Evolutionary conservation across 176 grass and related monocot genomes (phyloP).

Genomic region (Oryza nivara): DNA sequence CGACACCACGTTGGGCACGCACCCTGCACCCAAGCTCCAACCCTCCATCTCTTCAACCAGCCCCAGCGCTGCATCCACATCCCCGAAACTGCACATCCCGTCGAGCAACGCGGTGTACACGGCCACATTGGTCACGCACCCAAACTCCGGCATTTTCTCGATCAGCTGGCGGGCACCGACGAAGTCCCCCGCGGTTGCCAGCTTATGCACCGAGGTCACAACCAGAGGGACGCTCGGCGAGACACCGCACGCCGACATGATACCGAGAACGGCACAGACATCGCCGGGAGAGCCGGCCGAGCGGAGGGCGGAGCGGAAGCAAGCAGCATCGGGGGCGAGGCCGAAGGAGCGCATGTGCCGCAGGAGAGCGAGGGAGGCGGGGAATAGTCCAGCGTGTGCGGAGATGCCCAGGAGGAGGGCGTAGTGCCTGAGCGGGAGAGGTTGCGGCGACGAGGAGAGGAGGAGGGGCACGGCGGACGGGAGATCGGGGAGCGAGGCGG

Average conservation of each 20-base stretch:
- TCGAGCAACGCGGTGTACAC: constrained; percentile 75
- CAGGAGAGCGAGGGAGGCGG: constrained; percentile 49
- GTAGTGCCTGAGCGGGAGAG: constrained; percentile 50
- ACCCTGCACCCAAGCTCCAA: constrained; percentile 24
- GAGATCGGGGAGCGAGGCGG: constrained; percentile 50
- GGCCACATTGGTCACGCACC: constrained; percentile 62
- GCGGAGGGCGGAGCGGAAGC: constrained; percentile 56
- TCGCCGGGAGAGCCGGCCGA: constrained; percentile 26
- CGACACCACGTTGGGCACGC: constrained; percentile 71
- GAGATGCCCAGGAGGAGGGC: constrained; percentile 50
- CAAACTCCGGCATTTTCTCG: constrained; percentile 58
- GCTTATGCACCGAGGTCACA: constrained; percentile 61
- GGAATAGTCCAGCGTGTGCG: constrained; percentile 45
- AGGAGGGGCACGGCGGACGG: constrained; percentile 48
- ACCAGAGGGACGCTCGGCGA: constrained; percentile 53
- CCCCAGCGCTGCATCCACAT: constrained; percentile 45
- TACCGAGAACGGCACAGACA: constrained; percentile 51
- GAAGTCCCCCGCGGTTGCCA: constrained; percentile 52
- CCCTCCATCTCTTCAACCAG: constrained; percentile 70
- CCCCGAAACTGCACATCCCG: constrained; percentile 53
- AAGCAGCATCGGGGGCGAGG: constrained; percentile 53
- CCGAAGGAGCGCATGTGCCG: constrained; percentile 49
- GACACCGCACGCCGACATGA: constrained; percentile 52
- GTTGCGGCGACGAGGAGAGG: constrained; percentile 45
- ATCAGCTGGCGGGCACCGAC: constrained; percentile 56